Evolutionary conservation across 1,139 yeast species (phyloP), one percentile per base, ranked within the genome.

Genomic region (Suhomyces bokatorum): DNA sequence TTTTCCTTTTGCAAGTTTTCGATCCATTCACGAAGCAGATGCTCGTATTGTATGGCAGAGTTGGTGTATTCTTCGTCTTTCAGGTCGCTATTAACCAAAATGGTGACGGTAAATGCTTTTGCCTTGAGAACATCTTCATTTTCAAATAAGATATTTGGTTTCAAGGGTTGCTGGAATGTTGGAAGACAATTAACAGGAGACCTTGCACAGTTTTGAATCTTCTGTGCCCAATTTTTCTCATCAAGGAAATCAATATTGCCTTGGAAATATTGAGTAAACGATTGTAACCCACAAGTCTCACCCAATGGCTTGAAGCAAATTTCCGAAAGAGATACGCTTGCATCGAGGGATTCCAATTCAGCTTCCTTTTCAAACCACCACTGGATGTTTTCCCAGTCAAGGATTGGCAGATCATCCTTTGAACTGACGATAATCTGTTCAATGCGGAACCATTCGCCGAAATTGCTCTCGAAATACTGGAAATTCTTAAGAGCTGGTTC

Each of bases 181-280:
- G 99, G 98, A 35, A 93, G 69, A 60, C 99, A 93, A 51, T 81
- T 85, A 1, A 93, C 97, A 0, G 98, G 98, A 2, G 90, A 80
- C 13, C 75, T 70, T 0, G 95, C 76, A 60, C 99, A 93, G 3
- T 66, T 60, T 43, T 68, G 59, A 12, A 91, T 60, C 46, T 77
- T 70, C 1, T 60, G 56, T 34, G 67, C 59, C 96, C 96, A 91
- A 8, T 64, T 62, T 0, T 55, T 44, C 42, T 75, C 73, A 14
- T 75, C 75, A 5, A 93, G 75, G 27, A 68, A 64, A 12, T 58
- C 58, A 6, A 85, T 65, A 42, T 80, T 77, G 1, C 95, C 96
- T 30, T 77, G 76, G 62, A 89, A 90, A 60, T 91, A 93, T 60
- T 91, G 97, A 0, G 97, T 85, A 48, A 88, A 83, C 2, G 97